These are phyloP conservation scores for Hirschfeldia incana DNA, from an alignment of 345 rosid genomes.

Conservation along the genomic window DNA sequence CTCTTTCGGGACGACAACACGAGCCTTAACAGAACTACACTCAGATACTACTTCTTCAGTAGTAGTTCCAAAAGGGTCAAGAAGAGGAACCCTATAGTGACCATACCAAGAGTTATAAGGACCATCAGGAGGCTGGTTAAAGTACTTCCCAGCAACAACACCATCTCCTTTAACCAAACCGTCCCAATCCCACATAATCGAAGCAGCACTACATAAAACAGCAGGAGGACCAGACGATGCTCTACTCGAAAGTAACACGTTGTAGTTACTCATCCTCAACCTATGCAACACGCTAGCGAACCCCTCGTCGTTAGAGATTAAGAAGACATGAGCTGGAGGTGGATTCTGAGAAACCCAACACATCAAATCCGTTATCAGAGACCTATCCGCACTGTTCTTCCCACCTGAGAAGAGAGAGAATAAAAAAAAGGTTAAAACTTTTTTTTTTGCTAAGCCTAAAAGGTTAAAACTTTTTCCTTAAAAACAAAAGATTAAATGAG, in stretches of 20 bases:
- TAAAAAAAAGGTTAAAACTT: background rate
- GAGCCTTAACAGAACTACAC: constrained; percentile 27
- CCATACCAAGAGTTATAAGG: constrained; percentile 98
- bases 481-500: background rate
- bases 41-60: background rate
- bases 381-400: constrained; percentile 81
- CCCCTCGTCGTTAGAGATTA: constrained; percentile 73
- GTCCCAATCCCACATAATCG: constrained; percentile 94
- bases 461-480: background rate
- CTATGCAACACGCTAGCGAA: constrained; percentile 72
- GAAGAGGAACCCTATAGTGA: constrained; percentile 62
- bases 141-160: constrained; percentile 55
- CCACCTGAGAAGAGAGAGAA: constrained; percentile 50
- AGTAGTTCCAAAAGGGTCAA: constrained; percentile 57
- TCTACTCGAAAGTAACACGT: constrained; percentile 73
- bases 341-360: constrained; percentile 91
- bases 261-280: constrained; percentile 90
- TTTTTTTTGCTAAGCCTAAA: too few species aligned
- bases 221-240: constrained; percentile 25
- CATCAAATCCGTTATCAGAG: constrained; percentile 74
- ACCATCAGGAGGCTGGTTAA: constrained; percentile 96
- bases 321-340: constrained; percentile 90
- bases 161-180: constrained; percentile 58
- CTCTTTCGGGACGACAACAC: constrained; percentile 51
- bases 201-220: constrained; percentile 89